These are phyloP conservation scores for Penicillium coffeae DNA, from an alignment of 495 filamentous ascomycete genomes.

Conservation along the genomic window DNA sequence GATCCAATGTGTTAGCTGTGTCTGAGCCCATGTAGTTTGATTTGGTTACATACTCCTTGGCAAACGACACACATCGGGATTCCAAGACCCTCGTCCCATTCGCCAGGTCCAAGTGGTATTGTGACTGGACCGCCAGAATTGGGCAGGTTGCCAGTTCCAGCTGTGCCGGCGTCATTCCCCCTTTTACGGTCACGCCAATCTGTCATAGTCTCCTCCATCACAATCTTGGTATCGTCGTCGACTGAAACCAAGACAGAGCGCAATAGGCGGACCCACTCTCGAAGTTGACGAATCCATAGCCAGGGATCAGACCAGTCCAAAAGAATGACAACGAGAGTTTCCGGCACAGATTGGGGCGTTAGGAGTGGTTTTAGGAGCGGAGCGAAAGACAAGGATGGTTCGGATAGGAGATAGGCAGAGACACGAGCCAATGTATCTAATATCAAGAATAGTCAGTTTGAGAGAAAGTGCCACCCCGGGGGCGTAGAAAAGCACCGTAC, in stretches of 20 bases:
- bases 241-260: constrained; percentile 70
- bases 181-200: constrained; percentile 51
- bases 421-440: constrained; percentile 87
- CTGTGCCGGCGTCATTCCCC: constrained; percentile 36
- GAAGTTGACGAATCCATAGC: constrained; percentile 82
- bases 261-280: constrained; percentile 82
- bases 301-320: constrained; percentile 92
- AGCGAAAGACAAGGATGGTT: constrained; percentile 76
- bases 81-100: constrained; percentile 90
- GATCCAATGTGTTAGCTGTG: constrained; percentile 9
- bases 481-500: constrained; percentile 41
- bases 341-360: constrained; percentile 78
- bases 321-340: constrained; percentile 82
- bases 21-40: background rate
- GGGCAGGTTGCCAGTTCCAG: constrained; percentile 44
- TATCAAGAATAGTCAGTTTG: background rate
- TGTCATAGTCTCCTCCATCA: constrained; percentile 79
- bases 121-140: constrained; percentile 52
- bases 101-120: constrained; percentile 80
- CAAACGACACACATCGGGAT: constrained; percentile 89
- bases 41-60: constrained; percentile 65
- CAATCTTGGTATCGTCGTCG: constrained; percentile 70
- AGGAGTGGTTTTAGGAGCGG: constrained; percentile 81
- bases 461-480: background rate
- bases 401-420: constrained; percentile 82